Evolutionary conservation across 805 yeast genomes (phyloP).

Genomic region (Monosporozyma siamensis): DNA sequence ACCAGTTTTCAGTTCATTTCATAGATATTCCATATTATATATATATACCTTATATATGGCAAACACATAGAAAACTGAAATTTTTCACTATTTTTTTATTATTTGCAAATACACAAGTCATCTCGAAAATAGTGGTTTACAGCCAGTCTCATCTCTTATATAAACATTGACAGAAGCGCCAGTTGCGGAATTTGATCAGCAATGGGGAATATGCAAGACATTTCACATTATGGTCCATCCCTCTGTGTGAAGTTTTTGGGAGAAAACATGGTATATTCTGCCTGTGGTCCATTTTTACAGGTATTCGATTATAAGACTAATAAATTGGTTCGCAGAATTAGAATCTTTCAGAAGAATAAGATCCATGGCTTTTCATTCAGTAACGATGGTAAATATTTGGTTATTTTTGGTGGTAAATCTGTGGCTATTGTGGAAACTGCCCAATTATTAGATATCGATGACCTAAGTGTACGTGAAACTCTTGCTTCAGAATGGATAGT

Average conservation of each 20-base stretch:
- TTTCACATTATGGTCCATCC: conserved; percentile 52
- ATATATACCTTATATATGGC: too few relatives aligned
- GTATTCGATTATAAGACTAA: conserved; percentile 40
- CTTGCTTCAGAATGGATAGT: conserved; percentile 75
- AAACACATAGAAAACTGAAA: too few relatives aligned
- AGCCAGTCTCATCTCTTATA: too few relatives aligned
- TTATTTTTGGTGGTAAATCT: conserved; percentile 68
- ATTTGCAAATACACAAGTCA: too few relatives aligned
- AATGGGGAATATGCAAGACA: too few relatives aligned
- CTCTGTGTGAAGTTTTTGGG: conserved; percentile 44
- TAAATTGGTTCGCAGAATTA: conserved; percentile 31
- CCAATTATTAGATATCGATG: conserved; percentile 20
- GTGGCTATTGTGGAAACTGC: conserved; percentile 36
- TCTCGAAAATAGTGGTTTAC: too few relatives aligned
- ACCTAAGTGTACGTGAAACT: conserved; percentile 32
- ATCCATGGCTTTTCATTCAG: conserved; percentile 62
- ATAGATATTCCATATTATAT: too few relatives aligned
- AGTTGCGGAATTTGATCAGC: too few relatives aligned
- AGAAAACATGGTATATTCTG: conserved; percentile 40
- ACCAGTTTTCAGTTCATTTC: too few relatives aligned
- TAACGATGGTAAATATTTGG: conserved; percentile 25
- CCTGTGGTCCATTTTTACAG: conserved; percentile 61
- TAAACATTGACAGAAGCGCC: too few relatives aligned
- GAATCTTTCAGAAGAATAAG: conserved; percentile 61
- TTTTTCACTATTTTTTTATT: too few relatives aligned